Base-by-base conservation (phyloP, 768 basidiomycete genomes). In the Leucosporidium scottii region DNA sequence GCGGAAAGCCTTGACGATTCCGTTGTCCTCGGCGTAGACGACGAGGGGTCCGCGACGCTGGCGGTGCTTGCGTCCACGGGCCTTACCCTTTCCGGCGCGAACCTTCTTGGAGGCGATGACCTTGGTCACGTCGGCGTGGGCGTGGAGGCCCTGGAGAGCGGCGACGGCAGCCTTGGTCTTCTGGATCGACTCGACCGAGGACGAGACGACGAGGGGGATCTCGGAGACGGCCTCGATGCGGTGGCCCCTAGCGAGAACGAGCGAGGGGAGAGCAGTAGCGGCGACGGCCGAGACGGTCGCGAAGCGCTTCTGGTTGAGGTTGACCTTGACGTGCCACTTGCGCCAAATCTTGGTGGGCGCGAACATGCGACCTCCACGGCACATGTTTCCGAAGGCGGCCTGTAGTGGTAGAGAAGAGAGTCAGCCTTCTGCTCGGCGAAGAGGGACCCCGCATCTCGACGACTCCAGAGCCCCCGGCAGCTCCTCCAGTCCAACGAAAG, bases 361-460 rank as follows among this genome's bases (percentile, higher is more conserved):
- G 81, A 99, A 98, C 96, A 99, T 98, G 79, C 96, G 92, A 83
- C 96, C 96, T 78, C 96, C 94, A 81, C 96, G 90, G 85, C 94
- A 98, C 96, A 99, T 98, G 89, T 98, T 98, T 78, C 96, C 96
- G 82, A 98, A 98, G 39, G 96, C 96, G 79, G 91, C 96, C 88
- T 94, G 64, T 34, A 12, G 18, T 15, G 27, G 20, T 30, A 47
- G 18, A 64, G 48, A 66, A 5, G 30, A 31, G 23, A 20, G 34
- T 57, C 56, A 31, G 56, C 56, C 34, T 36, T 7, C 18, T 39
- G 17, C 28, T 57, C 56, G 31, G 23, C 56, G 31, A n/a, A 28
- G 31, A 30, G 10, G 56, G 17, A 13, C 20, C 28, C 56, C 53
- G 13, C 53, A 36, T 28, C 36, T 47, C 36, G 23, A 18, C 50